A percentile compares a stretch with the other conserved stretches of the same genome.
phyloP scores from a whole-genome alignment of 345 rosid species.

The Pugionium cornutum region DNA sequence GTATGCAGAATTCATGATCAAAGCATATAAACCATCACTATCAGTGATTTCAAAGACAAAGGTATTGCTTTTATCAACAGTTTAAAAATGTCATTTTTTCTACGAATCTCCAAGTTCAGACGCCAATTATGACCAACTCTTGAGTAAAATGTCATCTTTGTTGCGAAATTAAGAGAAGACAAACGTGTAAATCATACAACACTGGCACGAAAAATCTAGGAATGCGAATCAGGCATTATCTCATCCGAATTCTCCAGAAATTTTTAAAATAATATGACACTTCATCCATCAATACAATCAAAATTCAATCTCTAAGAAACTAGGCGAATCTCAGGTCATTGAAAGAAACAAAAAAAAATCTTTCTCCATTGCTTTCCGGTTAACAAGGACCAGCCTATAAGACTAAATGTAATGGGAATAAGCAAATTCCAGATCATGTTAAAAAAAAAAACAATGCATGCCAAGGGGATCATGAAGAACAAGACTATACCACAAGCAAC shows the following conservation, averaged over 20 bases:
- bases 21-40: not conserved
- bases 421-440: not conserved
- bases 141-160: not conserved
- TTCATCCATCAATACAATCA: not conserved
- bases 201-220: not conserved
- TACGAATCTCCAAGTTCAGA: not conserved
- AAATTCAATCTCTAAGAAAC: not conserved
- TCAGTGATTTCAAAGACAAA: not conserved
- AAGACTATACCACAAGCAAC: constrained; percentile 2
- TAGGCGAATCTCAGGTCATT: not conserved
- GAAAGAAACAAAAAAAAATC: not conserved
- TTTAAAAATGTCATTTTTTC: not conserved
- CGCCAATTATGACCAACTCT: not conserved
- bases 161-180: not conserved
- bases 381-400: not conserved
- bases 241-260: not conserved
- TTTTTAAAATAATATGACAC: not conserved
- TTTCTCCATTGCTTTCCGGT: not conserved
- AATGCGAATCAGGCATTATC: not conserved
- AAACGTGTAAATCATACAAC: not conserved
- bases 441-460: constrained; percentile 23
- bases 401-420: not conserved
- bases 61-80: not conserved
- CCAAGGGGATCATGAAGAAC: constrained; percentile 12
- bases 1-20: not conserved